These are phyloP conservation scores for Nakaseomyces kungkrabaensis DNA, from an alignment of 1,139 yeast genomes.

Conservation along the genomic window DNA sequence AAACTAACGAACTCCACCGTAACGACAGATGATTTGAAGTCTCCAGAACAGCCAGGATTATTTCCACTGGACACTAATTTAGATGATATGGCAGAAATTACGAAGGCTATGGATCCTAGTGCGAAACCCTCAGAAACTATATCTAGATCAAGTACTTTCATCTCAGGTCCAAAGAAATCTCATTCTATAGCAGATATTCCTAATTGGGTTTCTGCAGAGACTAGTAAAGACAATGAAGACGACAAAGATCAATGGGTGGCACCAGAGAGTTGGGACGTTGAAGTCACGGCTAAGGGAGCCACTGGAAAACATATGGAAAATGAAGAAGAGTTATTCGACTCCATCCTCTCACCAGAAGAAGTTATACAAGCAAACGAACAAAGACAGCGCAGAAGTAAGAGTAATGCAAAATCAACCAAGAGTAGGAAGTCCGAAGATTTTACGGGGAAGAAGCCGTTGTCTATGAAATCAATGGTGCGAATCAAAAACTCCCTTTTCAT, in stretches of 20 bases:
- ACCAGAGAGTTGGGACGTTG: constrained; percentile 77
- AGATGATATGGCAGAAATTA: constrained; percentile 25
- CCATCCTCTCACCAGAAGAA: constrained; percentile 2
- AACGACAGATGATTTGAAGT: not conserved
- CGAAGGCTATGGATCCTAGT: constrained; percentile 11
- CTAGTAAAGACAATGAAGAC: constrained; percentile 1
- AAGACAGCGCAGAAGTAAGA: not conserved
- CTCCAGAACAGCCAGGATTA: constrained; percentile 6
- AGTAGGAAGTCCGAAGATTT: not conserved
- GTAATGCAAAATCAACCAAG: not conserved
- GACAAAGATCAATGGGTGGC: constrained; percentile 43
- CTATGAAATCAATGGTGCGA: constrained; percentile 2
- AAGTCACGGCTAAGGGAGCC: constrained; percentile 27
- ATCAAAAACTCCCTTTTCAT: constrained; percentile 5
- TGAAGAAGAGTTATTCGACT: constrained; percentile 1
- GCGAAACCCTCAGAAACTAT: not conserved
- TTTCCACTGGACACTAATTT: constrained; percentile 25
- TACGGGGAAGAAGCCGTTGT: not conserved
- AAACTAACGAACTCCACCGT: not conserved
- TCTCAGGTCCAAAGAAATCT: constrained; percentile 26
- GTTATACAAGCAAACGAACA: not conserved
- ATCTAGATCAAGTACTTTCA: constrained; percentile 10
- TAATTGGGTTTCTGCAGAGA: not conserved
- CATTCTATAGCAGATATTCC: constrained; percentile 18
- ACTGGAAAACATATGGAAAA: constrained; percentile 6